A percentile compares a stretch with the other conserved stretches of the same genome.
phyloP scores from a whole-genome alignment of 23 red algal genomes.

The Gracilaria gracilis region DNA sequence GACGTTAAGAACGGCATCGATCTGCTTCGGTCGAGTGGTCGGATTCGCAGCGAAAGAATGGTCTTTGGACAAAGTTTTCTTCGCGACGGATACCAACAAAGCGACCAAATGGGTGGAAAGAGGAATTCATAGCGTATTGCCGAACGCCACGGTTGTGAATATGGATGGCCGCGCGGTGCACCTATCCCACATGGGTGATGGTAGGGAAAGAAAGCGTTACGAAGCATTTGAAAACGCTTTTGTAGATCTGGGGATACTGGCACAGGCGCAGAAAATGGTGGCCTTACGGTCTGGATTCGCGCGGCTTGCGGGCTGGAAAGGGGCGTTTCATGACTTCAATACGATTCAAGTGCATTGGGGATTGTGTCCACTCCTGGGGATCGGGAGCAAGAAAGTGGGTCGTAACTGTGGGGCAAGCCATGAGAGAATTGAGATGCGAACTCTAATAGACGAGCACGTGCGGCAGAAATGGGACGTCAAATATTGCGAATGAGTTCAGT shows the following conservation, averaged over 20 bases:
- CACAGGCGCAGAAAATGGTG: not conserved
- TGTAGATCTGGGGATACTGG: not conserved
- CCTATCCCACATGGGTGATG: not conserved
- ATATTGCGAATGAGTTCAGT: no score
- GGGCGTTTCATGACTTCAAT: not conserved
- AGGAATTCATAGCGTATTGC: not conserved
- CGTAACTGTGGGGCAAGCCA: not conserved
- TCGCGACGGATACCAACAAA: not conserved
- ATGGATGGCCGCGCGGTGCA: not conserved
- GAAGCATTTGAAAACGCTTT: not conserved
- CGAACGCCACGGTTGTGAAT: not conserved
- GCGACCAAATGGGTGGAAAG: not conserved
- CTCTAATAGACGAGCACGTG: not conserved
- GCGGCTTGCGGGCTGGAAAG: slow-evolving; percentile 10
- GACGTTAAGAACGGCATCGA: not conserved
- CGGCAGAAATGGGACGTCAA: not conserved
- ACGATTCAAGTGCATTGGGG: not conserved
- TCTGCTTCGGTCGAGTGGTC: not conserved
- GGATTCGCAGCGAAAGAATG: not conserved
- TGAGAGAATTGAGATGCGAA: not conserved
- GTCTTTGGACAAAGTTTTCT: not conserved
- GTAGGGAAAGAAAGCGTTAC: not conserved
- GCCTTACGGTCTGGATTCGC: not conserved
- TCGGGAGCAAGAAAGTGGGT: not conserved
- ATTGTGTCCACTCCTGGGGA: not conserved